Evolutionary conservation across 2,329 filamentous ascomycete species (phyloP).

Genomic region (Cadophora luteo-olivacea): DNA sequence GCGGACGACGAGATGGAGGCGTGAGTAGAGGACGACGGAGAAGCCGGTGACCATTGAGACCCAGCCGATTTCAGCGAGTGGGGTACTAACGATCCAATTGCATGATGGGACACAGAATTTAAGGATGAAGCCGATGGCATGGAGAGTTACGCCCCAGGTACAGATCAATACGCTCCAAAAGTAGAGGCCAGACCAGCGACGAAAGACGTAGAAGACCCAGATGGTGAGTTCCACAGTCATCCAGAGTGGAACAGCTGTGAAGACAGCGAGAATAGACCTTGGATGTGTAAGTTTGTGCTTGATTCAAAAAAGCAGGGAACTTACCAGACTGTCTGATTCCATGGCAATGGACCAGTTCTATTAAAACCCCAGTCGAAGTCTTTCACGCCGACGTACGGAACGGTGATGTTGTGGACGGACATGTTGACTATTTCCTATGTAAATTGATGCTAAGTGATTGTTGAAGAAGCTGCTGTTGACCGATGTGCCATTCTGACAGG

Average conservation of each 20-base stretch:
- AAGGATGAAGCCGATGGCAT: conserved; percentile 12
- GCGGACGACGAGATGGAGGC: conserved; percentile 53
- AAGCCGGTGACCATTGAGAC: conserved; percentile 49
- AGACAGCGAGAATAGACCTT: conserved; percentile 11
- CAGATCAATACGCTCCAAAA: conserved; percentile 7
- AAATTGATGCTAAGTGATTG: neutral
- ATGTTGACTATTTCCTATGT: neutral
- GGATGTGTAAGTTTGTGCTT: neutral
- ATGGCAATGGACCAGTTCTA: conserved; percentile 11
- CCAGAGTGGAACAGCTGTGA: conserved; percentile 8
- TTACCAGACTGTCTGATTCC: conserved; percentile 15
- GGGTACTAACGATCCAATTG: conserved; percentile 9
- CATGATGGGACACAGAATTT: conserved; percentile 17
- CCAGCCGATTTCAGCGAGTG: conserved; percentile 47
- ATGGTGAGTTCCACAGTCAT: conserved; percentile 10
- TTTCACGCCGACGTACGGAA: conserved; percentile 5
- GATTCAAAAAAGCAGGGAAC: neutral
- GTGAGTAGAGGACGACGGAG: conserved; percentile 55
- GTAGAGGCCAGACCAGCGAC: conserved; percentile 13
- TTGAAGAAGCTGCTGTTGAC: neutral
- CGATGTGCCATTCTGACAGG: neutral
- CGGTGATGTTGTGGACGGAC: conserved; percentile 11
- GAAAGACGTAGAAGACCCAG: conserved; percentile 16
- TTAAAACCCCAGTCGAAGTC: conserved; percentile 10
- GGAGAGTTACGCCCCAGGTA: conserved; percentile 4